Base-by-base conservation (phyloP, 768 basidiomycete species). In the Podaxis sp. region DNA sequence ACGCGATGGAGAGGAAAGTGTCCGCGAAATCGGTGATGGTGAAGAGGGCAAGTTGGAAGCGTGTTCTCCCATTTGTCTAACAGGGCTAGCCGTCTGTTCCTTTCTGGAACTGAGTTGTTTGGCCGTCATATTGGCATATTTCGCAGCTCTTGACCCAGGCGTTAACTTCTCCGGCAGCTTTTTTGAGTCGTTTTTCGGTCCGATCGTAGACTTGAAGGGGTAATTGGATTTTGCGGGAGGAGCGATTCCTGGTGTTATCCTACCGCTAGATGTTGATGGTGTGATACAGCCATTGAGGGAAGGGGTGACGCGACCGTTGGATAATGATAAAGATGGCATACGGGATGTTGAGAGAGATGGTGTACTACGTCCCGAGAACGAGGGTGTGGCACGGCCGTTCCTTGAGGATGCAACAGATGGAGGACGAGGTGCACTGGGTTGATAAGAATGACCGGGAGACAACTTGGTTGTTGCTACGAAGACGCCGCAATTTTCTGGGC, bases 381-480 rank as follows among this genome's bases (percentile, higher is more conserved):
- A 84, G 28, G 90, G 88, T 0, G 88, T 88, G 17, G 81, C 75
- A 24, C 87, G 83, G 39, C 86, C 87, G 39, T 78, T 77, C 51
- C 85, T 82, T 55, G 86, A 86, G 8, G 93, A 96, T 3, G 90
- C 87, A 38, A 90, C 93, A 2, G 95, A 96, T 0, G 89, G 78
- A 0, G 95, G 91, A 15, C 93, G 83, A 22, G 83, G 77, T 49
- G 44, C 24, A 17, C 42, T 61, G 13, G 51, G 17, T 44, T 61
- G 54, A 57, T 57, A 52, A 26, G 49, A 40, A 15, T 85, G 19
- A 87, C 86, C 2, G 90, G 85, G 69, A 2, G 94, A 91, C 19
- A 99, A 84, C 73, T 97, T 97, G 38, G 84, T 77, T 1, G 87
- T 79, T 5, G 91, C 86, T 22, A 96, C 90, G 71, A 99, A 99